Evolutionary conservation across 768 basidiomycete genomes (phyloP).

Genomic region (Heimioporus sp.): DNA sequence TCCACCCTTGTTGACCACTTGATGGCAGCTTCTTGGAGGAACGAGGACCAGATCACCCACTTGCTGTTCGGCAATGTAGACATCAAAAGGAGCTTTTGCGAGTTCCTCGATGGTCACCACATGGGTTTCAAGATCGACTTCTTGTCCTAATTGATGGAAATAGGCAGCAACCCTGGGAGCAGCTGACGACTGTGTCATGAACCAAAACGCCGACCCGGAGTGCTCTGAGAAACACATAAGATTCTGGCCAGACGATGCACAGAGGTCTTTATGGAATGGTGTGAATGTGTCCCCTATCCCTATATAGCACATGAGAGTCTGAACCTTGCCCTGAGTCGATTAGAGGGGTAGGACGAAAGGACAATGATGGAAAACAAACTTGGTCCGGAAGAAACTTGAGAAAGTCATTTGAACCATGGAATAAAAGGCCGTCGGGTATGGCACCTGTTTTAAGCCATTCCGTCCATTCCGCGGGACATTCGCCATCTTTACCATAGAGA

Average conservation of each 20-base stretch:
- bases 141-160: slow-evolving; percentile 46
- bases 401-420: slow-evolving; percentile 54
- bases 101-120: slow-evolving; percentile 63
- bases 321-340: slow-evolving; percentile 51
- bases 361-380: slow-evolving; percentile 35
- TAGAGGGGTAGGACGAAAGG: neutral
- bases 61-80: slow-evolving; percentile 72
- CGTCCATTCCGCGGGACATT: slow-evolving; percentile 66
- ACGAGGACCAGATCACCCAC: slow-evolving; percentile 79
- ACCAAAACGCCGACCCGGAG: slow-evolving; percentile 77
- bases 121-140: slow-evolving; percentile 72
- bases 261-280: slow-evolving; percentile 82
- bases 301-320: slow-evolving; percentile 85
- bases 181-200: slow-evolving; percentile 70
- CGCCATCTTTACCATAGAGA: slow-evolving; percentile 75
- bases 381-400: slow-evolving; percentile 52
- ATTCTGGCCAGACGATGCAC: slow-evolving; percentile 83
- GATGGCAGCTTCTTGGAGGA: slow-evolving; percentile 79
- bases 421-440: slow-evolving; percentile 53
- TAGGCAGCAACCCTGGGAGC: slow-evolving; percentile 55
- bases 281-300: slow-evolving; percentile 84
- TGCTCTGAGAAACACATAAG: slow-evolving; percentile 81
- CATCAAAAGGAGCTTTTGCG: slow-evolving; percentile 58
- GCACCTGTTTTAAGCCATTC: slow-evolving; percentile 52
- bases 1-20: slow-evolving; percentile 79